Percentiles rank a stretch among this genome's conserved stretches.
Conservation (phyloP, 2,329 filamentous ascomycete genomes). For the Aureobasidium sp. region DNA sequence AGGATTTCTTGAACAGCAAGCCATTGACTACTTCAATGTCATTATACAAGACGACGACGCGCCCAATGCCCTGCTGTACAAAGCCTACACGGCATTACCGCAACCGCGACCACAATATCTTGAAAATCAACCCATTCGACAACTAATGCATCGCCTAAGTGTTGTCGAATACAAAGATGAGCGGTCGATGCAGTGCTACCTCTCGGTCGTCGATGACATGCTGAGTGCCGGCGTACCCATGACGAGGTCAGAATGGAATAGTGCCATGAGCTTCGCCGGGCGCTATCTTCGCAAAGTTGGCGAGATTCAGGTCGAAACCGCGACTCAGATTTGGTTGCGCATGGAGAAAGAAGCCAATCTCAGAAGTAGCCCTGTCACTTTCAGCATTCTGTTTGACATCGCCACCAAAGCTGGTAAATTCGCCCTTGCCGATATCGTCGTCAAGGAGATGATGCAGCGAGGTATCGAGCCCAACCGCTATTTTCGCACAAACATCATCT, state of each 20-base stretch:
- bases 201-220: constrained; percentile 77
- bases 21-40: background rate
- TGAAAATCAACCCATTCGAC: constrained; percentile 47
- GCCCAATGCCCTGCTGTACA: constrained; percentile 37
- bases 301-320: constrained; percentile 56
- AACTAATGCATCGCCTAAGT: constrained; percentile 62
- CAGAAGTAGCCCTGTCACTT: constrained; percentile 67
- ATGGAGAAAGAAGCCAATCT: constrained; percentile 73
- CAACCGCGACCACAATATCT: constrained; percentile 49
- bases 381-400: constrained; percentile 87
- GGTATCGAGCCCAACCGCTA: constrained; percentile 66
- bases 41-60: background rate
- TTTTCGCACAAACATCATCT: constrained; percentile 74
- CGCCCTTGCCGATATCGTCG: constrained; percentile 73
- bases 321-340: constrained; percentile 74
- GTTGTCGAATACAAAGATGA: constrained; percentile 43
- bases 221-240: constrained; percentile 65
- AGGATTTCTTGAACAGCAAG: background rate
- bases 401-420: constrained; percentile 83
- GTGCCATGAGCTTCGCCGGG: constrained; percentile 71
- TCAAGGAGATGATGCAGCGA: constrained; percentile 70
- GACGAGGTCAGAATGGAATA: constrained; percentile 68
- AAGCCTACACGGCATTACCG: constrained; percentile 47
- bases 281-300: constrained; percentile 58
- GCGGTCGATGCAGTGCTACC: constrained; percentile 69